phyloP scores from a whole-genome alignment of 2,329 filamentous ascomycete genomes.

The Calonectria honghensis region DNA sequence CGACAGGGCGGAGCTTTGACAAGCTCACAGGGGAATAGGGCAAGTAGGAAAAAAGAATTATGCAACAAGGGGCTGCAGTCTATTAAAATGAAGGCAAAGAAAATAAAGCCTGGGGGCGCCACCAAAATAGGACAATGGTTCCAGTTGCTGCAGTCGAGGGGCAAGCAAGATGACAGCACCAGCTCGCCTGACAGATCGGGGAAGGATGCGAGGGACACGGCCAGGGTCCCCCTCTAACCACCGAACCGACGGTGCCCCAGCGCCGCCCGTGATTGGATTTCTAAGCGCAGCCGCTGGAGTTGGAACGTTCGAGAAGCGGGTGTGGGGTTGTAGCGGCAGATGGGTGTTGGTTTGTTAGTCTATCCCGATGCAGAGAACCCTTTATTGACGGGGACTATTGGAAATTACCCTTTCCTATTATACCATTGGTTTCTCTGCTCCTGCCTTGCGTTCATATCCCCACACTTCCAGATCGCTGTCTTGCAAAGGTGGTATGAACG shows the following conservation, averaged over 20 bases:
- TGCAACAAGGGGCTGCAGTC: not conserved
- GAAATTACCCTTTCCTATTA: not conserved
- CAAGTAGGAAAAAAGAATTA: not conserved
- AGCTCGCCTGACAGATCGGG: not conserved
- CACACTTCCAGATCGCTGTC: no score
- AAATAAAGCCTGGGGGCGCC: not conserved
- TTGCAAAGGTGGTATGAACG: no score
- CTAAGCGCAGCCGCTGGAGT: conserved; percentile 52
- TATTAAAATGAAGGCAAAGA: not conserved
- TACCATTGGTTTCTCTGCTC: not conserved
- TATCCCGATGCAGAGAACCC: not conserved
- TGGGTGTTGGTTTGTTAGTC: not conserved
- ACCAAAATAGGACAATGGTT: not conserved
- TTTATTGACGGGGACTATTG: not conserved
- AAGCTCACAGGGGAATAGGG: conserved; percentile 1
- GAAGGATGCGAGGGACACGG: conserved; percentile 7
- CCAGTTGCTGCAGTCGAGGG: conserved; percentile 1
- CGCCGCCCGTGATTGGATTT: conserved; percentile 53
- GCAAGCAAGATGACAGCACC: conserved; percentile 22
- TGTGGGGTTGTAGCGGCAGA: conserved; percentile 25
- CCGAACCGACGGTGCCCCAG: conserved; percentile 14
- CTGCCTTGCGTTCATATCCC: no score
- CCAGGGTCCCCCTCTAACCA: conserved; percentile 20
- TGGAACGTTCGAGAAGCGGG: conserved; percentile 55
- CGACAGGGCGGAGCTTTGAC: conserved; percentile 2